Evolutionary conservation across 768 basidiomycete genomes (phyloP).

Genomic region (Panellus pusillus): DNA sequence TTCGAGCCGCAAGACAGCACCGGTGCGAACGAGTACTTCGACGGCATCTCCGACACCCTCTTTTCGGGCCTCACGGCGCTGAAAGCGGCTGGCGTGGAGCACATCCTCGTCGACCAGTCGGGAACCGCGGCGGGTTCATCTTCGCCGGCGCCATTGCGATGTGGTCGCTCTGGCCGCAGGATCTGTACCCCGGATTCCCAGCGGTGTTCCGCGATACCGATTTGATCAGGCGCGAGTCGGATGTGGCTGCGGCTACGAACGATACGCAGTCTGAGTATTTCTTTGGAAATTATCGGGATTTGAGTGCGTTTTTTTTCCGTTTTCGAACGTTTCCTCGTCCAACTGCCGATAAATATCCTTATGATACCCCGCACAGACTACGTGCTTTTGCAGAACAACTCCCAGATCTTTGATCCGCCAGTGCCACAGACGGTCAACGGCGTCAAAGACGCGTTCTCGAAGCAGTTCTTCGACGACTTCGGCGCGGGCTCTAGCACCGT

Average conservation of each 20-base stretch:
- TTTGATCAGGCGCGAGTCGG: slow-evolving; percentile 16
- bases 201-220: slow-evolving; percentile 13
- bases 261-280: slow-evolving; percentile 14
- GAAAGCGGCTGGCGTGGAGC: slow-evolving; percentile 18
- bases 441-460: slow-evolving; percentile 15
- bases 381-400: slow-evolving; percentile 9
- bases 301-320: too few relatives aligned
- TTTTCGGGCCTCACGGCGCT: slow-evolving; percentile 16
- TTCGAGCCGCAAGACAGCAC: slow-evolving; percentile 9
- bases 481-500: slow-evolving; percentile 12
- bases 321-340: too few relatives aligned
- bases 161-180: slow-evolving; percentile 16
- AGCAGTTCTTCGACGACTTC: slow-evolving; percentile 17
- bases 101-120: slow-evolving; percentile 18
- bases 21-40: slow-evolving; percentile 1
- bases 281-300: slow-evolving; percentile 9
- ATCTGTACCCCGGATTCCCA: slow-evolving; percentile 19
- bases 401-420: slow-evolving; percentile 17
- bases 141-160: slow-evolving; percentile 12
- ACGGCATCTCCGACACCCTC: slow-evolving; percentile 1
- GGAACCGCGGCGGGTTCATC: slow-evolving; percentile 21
- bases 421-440: slow-evolving; percentile 18
- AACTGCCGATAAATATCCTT: too few relatives aligned
- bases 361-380: background rate
- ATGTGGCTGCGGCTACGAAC: background rate